Evolutionary conservation across 495 filamentous ascomycete genomes (phyloP).

Genomic region (Pseudevernia furfuracea): DNA sequence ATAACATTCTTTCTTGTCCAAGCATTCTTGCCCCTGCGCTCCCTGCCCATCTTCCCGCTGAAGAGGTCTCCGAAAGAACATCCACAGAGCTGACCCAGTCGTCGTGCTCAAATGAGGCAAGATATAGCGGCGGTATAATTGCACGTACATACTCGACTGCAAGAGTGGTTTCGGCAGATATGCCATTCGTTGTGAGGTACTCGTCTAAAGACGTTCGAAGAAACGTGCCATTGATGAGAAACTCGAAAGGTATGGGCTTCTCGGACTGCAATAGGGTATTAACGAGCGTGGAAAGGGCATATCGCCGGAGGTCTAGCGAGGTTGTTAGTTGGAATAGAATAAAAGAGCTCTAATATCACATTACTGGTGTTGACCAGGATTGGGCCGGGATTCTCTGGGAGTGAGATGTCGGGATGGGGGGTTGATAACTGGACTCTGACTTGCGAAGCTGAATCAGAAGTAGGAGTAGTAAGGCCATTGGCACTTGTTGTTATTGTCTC

Average conservation of each 20-base stretch:
- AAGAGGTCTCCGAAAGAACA: conserved; percentile 60
- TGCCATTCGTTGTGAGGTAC: conserved; percentile 75
- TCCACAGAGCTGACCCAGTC: conserved; percentile 96
- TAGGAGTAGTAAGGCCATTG: background rate
- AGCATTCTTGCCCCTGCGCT: conserved; percentile 33
- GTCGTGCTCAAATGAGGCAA: conserved; percentile 86
- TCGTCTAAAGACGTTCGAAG: conserved; percentile 82
- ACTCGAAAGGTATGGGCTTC: conserved; percentile 85
- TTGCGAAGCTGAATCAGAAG: conserved; percentile 32
- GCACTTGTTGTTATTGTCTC: background rate
- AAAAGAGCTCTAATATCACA: conserved; percentile 18
- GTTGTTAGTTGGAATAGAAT: conserved; percentile 17
- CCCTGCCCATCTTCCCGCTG: conserved; percentile 49
- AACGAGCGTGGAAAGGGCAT: conserved; percentile 84
- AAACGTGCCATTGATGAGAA: conserved; percentile 86
- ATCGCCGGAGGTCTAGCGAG: conserved; percentile 64
- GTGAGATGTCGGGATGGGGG: conserved; percentile 49
- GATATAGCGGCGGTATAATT: conserved; percentile 75
- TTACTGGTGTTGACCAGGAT: conserved; percentile 60
- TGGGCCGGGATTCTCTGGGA: conserved; percentile 53
- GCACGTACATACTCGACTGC: conserved; percentile 90
- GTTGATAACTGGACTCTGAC: conserved; percentile 56
- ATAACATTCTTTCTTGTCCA: conserved; percentile 68
- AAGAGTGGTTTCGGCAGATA: conserved; percentile 78
- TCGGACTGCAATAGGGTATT: conserved; percentile 80